phyloP scores from a whole-genome alignment of 768 basidiomycete genomes.

The Russula sp. region DNA sequence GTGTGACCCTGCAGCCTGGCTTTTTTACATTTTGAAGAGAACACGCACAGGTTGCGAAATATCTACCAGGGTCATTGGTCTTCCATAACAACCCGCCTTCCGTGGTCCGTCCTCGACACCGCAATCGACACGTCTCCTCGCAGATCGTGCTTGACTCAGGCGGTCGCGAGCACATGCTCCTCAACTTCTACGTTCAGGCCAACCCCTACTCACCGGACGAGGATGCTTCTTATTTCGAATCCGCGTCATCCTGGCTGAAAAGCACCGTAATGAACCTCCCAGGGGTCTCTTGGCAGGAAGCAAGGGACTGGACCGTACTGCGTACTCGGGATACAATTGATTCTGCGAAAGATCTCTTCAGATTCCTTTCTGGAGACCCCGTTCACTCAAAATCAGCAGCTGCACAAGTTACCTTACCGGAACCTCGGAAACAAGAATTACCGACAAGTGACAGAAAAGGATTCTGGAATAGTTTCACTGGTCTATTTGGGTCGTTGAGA shows the following conservation, averaged over 20 bases:
- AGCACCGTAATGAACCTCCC: slow-evolving; percentile 36
- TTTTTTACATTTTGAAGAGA: neutral
- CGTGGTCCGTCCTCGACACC: slow-evolving; percentile 66
- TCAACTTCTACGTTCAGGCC: slow-evolving; percentile 76
- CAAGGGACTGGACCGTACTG: slow-evolving; percentile 40
- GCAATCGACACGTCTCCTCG: slow-evolving; percentile 75
- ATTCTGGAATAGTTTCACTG: slow-evolving; percentile 49
- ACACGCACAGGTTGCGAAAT: slow-evolving; percentile 50
- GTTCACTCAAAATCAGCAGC: slow-evolving; percentile 33
- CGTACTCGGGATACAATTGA: slow-evolving; percentile 31
- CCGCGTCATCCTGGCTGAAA: slow-evolving; percentile 37
- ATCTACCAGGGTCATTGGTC: slow-evolving; percentile 56
- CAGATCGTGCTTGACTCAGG: slow-evolving; percentile 64
- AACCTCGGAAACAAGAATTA: slow-evolving; percentile 26
- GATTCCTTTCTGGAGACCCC: slow-evolving; percentile 63
- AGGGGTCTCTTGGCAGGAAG: slow-evolving; percentile 51
- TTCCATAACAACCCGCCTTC: slow-evolving; percentile 84
- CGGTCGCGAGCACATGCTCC: slow-evolving; percentile 76
- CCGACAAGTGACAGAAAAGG: slow-evolving; percentile 30
- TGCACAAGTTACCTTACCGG: slow-evolving; percentile 25
- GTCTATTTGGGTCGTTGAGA: slow-evolving; percentile 61
- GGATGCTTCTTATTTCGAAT: slow-evolving; percentile 40
- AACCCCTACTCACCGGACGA: slow-evolving; percentile 37
- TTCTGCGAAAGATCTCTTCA: slow-evolving; percentile 52
- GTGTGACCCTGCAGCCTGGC: slow-evolving; percentile 16